phyloP scores from a whole-genome alignment of 2,329 filamentous ascomycete genomes.

The Penicillium sp. region DNA sequence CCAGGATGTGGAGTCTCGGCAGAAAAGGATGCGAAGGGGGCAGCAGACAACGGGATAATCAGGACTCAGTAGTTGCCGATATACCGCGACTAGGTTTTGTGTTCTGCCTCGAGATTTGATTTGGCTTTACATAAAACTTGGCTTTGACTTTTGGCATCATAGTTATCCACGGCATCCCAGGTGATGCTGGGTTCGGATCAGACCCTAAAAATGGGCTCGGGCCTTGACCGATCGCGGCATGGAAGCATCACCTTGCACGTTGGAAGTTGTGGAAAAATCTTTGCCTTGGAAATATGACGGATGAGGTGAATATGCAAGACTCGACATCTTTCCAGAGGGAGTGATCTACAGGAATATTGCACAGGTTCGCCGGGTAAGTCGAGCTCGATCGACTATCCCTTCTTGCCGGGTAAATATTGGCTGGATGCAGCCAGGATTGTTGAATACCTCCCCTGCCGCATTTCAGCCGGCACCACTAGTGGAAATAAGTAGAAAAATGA shows the following conservation, averaged over 20 bases:
- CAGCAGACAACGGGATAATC: background rate
- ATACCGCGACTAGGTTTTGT: background rate
- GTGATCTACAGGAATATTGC: slow-evolving; percentile 27
- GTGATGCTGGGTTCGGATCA: background rate
- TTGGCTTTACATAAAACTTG: background rate
- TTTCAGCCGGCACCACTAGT: slow-evolving; percentile 16
- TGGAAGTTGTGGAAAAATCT: background rate
- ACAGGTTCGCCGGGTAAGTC: slow-evolving; percentile 30
- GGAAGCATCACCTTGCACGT: background rate
- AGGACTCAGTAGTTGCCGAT: slow-evolving; percentile 14
- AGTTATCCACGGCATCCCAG: background rate
- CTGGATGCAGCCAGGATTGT: slow-evolving; percentile 7
- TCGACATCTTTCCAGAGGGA: slow-evolving; percentile 19
- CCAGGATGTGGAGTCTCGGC: slow-evolving; percentile 26
- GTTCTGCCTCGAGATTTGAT: background rate
- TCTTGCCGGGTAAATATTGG: slow-evolving; percentile 28
- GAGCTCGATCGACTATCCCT: slow-evolving; percentile 23
- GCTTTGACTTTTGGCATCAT: background rate
- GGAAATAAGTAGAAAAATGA: background rate
- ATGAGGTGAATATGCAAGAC: background rate
- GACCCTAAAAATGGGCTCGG: background rate
- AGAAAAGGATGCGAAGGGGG: slow-evolving; percentile 22
- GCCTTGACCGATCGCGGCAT: background rate
- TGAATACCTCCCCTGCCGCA: background rate
- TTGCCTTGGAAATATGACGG: background rate